A percentile compares a stretch with the other conserved stretches of the same genome.
phyloP scores from a whole-genome alignment of 495 filamentous ascomycete genomes.

The Achaetomiella virescens region DNA sequence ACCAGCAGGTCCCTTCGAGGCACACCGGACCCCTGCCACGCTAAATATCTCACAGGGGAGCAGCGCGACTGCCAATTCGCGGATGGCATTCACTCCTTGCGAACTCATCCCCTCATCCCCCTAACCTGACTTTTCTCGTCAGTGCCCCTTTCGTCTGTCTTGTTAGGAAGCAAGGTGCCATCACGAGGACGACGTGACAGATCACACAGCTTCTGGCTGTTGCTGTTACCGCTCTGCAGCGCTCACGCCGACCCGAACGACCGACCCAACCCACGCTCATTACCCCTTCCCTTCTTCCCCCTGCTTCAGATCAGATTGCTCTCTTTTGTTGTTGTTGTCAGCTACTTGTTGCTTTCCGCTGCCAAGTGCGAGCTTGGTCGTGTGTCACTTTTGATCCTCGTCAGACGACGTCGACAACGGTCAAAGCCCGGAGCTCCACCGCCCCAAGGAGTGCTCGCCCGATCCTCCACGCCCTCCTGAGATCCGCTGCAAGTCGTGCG shows the following conservation, averaged over 20 bases:
- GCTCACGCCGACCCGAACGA: not conserved
- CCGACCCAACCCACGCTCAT: slow-evolving; percentile 1
- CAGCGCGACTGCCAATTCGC: slow-evolving; percentile 4
- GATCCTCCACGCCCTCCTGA: not conserved
- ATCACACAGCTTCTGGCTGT: not conserved
- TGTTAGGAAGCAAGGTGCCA: not conserved
- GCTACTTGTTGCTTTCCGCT: not conserved
- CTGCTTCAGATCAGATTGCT: not conserved
- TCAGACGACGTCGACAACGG: slow-evolving; percentile 3
- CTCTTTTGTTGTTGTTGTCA: not conserved
- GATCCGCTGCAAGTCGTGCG: slow-evolving; percentile 17
- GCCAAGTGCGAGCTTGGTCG: no score
- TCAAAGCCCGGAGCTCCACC: slow-evolving; percentile 12
- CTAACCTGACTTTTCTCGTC: not conserved
- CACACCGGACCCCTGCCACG: not conserved
- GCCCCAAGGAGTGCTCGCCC: not conserved
- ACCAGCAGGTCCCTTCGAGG: not conserved
- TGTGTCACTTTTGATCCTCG: not conserved
- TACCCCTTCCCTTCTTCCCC: not conserved
- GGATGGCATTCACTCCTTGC: slow-evolving; percentile 1
- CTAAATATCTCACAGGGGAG: slow-evolving; percentile 6
- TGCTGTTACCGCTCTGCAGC: not conserved
- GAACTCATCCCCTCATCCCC: slow-evolving; percentile 4
- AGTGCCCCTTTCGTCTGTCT: not conserved
- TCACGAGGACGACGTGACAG: not conserved